These are phyloP conservation scores for Forsythia suspensa DNA, from an alignment of 257 asterid genomes.

Conservation along the genomic window DNA sequence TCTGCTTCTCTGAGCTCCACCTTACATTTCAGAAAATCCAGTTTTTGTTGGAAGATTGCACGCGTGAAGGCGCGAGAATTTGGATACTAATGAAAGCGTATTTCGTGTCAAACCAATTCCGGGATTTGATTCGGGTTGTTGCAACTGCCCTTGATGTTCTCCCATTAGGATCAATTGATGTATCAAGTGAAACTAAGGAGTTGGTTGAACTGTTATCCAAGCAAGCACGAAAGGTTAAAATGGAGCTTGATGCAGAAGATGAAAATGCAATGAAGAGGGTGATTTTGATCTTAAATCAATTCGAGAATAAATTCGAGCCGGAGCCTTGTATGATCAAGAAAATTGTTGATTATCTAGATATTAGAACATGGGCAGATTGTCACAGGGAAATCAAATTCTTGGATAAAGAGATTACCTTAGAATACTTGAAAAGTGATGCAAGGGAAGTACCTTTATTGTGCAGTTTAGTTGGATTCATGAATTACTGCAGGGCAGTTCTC, in stretches of 20 bases:
- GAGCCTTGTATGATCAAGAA: slow-evolving; percentile 43
- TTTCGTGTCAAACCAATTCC: slow-evolving; percentile 47
- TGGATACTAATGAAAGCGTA: slow-evolving; percentile 64
- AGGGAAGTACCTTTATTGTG: slow-evolving; percentile 49
- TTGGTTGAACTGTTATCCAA: slow-evolving; percentile 46
- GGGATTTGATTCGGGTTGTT: slow-evolving; percentile 38
- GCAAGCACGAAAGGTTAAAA: slow-evolving; percentile 49
- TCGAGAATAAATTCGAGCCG: slow-evolving; percentile 61
- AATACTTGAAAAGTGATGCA: slow-evolving; percentile 33
- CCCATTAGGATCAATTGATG: slow-evolving; percentile 38
- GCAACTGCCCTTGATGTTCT: slow-evolving; percentile 71
- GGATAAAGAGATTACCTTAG: slow-evolving; percentile 46
- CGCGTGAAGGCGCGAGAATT: slow-evolving; percentile 48
- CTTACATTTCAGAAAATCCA: slow-evolving; percentile 51
- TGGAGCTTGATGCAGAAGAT: slow-evolving; percentile 54
- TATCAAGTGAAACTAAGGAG: slow-evolving; percentile 55
- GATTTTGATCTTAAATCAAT: slow-evolving; percentile 53
- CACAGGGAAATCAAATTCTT: slow-evolving; percentile 51
- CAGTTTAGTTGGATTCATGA: slow-evolving; percentile 54
- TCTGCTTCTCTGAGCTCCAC: slow-evolving; percentile 73
- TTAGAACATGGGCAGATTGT: slow-evolving; percentile 62
- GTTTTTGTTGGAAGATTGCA: slow-evolving; percentile 60
- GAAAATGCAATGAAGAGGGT: slow-evolving; percentile 47
- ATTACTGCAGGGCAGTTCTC: slow-evolving; percentile 65
- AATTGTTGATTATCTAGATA: slow-evolving; percentile 46